Conservation (phyloP, 768 basidiomycete species). For the Scleroderma citrinum region DNA sequence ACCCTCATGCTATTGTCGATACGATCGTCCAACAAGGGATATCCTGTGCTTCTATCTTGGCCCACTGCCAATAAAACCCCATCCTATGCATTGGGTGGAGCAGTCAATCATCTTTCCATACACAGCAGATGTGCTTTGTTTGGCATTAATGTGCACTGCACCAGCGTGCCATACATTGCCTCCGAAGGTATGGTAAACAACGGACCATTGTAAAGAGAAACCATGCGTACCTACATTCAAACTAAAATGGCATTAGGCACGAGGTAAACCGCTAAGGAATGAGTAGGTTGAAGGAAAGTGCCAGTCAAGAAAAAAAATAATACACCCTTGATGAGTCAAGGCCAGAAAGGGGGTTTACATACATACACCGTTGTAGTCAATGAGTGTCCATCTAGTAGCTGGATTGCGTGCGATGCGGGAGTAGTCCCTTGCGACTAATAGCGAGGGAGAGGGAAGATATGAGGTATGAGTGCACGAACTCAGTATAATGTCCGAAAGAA, state of each 20-base stretch:
- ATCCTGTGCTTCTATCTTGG: neutral
- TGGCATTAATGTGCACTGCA: neutral
- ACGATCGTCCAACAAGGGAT: neutral
- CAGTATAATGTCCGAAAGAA: slow-evolving; percentile 2
- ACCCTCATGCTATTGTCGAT: neutral
- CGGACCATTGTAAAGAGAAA: neutral
- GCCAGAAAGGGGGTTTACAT: neutral
- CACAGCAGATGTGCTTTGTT: neutral
- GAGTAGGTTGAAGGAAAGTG: neutral
- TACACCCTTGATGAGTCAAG: slow-evolving; percentile 1
- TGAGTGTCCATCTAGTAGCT: neutral
- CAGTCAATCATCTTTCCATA: neutral
- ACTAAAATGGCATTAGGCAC: neutral
- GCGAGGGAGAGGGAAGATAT: neutral
- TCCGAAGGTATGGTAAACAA: neutral
- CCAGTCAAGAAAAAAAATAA: neutral
- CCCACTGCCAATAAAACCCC: neutral
- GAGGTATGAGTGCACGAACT: neutral
- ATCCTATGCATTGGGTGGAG: neutral
- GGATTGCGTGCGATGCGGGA: neutral
- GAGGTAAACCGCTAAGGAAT: neutral
- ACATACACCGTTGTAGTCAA: neutral
- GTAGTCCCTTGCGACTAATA: neutral
- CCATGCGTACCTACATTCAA: neutral
- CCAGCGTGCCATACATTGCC: neutral